These are phyloP conservation scores for Plantago major DNA, from an alignment of 257 asterid species.

Conservation along the genomic window DNA sequence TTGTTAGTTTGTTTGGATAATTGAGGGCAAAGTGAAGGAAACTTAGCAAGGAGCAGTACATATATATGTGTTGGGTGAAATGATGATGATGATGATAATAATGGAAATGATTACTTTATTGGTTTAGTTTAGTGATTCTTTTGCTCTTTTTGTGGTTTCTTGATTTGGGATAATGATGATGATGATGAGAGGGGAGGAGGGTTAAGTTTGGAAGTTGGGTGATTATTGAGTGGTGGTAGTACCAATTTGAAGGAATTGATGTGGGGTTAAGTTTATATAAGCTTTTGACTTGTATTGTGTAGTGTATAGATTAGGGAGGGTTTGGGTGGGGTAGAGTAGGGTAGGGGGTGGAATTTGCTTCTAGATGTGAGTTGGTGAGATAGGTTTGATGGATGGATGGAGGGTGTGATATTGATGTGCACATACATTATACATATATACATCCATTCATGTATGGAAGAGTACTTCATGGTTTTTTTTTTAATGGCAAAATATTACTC, in stretches of 20 bases:
- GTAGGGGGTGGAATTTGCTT: conserved; percentile 36
- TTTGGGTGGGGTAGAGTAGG: conserved; percentile 15
- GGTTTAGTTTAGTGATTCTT: background rate
- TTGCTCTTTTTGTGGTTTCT: conserved; percentile 10
- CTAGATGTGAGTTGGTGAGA: conserved; percentile 98
- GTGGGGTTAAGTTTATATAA: conserved; percentile 34
- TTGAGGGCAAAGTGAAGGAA: too few species aligned
- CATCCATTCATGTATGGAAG: background rate
- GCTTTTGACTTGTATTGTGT: conserved; percentile 35
- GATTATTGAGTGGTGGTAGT: too few species aligned
- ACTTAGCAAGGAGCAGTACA: background rate
- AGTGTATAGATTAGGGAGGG: conserved; percentile 8
- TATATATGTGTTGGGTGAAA: too few species aligned
- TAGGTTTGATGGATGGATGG: conserved; percentile 44
- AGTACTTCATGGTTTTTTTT: too few species aligned
- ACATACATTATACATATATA: background rate
- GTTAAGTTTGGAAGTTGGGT: conserved; percentile 32
- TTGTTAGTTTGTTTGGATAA: background rate
- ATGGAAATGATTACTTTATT: background rate
- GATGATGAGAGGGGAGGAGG: conserved; percentile 3
- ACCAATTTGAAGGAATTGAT: conserved; percentile 27
- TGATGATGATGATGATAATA: too few species aligned
- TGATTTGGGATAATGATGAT: conserved; percentile 1
- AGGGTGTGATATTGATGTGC: background rate
- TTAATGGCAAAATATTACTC: too few species aligned